A percentile compares a stretch with the other conserved stretches of the same genome.
These are phyloP conservation scores for Sclerotiophoma versabilis DNA, from an alignment of 2,329 filamentous ascomycete species.

Conservation along the genomic window DNA sequence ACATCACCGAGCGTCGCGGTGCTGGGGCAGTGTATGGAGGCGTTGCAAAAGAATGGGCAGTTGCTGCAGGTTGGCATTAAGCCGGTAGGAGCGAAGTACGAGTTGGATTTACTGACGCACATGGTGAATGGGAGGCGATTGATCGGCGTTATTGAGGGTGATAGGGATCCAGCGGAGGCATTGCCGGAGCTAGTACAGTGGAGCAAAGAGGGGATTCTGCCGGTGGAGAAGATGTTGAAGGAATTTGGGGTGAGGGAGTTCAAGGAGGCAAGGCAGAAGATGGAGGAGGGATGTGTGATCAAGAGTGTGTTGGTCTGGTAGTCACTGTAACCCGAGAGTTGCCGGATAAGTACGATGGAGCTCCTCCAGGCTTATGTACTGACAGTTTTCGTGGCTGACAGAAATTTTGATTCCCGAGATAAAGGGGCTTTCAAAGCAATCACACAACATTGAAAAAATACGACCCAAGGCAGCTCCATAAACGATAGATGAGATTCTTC, in stretches of 20 bases:
- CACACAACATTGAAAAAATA: neutral
- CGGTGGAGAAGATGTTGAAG: conserved; percentile 23
- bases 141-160: conserved; percentile 25
- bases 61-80: conserved; percentile 25
- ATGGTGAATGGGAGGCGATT: conserved; percentile 23
- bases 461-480: no score
- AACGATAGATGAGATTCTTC: no score
- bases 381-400: no score
- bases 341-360: neutral
- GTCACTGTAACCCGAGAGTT: neutral
- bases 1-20: conserved; percentile 20
- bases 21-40: conserved; percentile 23
- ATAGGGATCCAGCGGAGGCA: conserved; percentile 23
- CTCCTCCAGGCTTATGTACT: no score
- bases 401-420: no score
- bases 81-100: conserved; percentile 26
- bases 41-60: conserved; percentile 23
- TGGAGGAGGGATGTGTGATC: conserved; percentile 24
- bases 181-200: conserved; percentile 24
- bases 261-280: conserved; percentile 19
- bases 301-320: conserved; percentile 24
- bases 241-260: conserved; percentile 19
- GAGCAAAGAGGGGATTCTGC: conserved; percentile 17
- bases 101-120: conserved; percentile 22
- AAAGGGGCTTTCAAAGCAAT: no score